phyloP scores from a whole-genome alignment of 192 early-diverging fungal genomes.

The Linnemannia schmuckeri region DNA sequence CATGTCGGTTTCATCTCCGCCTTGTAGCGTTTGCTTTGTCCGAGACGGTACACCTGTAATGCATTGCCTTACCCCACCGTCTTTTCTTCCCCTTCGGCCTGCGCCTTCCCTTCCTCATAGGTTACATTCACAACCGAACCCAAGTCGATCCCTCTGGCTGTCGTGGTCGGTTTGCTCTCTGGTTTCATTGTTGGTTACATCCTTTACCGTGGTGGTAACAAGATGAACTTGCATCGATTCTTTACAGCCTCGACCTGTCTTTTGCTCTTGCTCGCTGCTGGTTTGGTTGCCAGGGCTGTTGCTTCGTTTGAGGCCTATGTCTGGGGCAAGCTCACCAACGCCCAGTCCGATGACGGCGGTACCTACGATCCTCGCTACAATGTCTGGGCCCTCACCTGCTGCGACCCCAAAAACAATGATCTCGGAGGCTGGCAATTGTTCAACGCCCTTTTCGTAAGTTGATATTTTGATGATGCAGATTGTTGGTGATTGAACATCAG shows the following conservation, averaged over 20 bases:
- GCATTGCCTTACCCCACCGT: background rate
- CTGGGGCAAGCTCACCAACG: conserved; percentile 35
- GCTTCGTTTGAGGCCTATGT: conserved; percentile 61
- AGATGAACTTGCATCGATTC: conserved; percentile 81
- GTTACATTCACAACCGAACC: conserved; percentile 73
- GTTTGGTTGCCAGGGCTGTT: conserved; percentile 76
- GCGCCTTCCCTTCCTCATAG: conserved; percentile 9
- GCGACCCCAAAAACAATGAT: conserved; percentile 62
- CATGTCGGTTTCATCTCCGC: background rate
- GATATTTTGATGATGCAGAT: background rate
- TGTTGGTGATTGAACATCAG: background rate
- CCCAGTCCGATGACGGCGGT: conserved; percentile 31
- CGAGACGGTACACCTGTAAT: background rate
- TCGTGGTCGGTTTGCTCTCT: conserved; percentile 75
- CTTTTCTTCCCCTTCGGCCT: background rate
- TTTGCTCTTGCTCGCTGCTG: conserved; percentile 85
- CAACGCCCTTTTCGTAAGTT: conserved; percentile 69
- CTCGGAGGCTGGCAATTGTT: conserved; percentile 76
- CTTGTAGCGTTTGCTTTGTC: background rate
- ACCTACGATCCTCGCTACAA: conserved; percentile 39
- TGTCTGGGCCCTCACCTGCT: conserved; percentile 74
- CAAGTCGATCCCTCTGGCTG: conserved; percentile 84
- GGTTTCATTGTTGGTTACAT: conserved; percentile 79
- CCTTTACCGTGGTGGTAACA: conserved; percentile 78
- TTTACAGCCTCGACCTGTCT: conserved; percentile 79